These are phyloP conservation scores for Sphagnurus paluster DNA, from an alignment of 1,284 basidiomycete genomes.

Conservation along the genomic window DNA sequence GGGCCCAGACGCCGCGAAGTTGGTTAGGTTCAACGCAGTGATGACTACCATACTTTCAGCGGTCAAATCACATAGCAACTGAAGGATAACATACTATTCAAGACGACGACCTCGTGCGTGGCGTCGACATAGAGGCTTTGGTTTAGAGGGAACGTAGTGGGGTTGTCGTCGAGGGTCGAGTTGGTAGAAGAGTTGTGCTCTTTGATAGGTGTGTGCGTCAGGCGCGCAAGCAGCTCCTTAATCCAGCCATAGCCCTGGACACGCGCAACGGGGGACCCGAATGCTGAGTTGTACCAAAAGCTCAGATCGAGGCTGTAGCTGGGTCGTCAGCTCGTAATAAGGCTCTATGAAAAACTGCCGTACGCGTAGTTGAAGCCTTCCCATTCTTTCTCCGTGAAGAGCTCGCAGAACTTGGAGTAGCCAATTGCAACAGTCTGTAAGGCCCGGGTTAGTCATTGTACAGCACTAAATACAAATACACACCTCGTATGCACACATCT, in stretches of 20 bases:
- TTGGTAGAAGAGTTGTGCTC: conserved; percentile 79
- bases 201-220: conserved; percentile 73
- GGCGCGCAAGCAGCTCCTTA: conserved; percentile 78
- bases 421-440: conserved; percentile 84
- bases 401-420: conserved; percentile 85
- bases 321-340: not conserved
- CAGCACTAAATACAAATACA: conserved; percentile 10
- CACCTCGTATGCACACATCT: conserved; percentile 85
- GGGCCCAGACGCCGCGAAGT: conserved; percentile 66
- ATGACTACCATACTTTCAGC: conserved; percentile 43
- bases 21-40: conserved; percentile 74
- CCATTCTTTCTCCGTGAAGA: conserved; percentile 92
- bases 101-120: conserved; percentile 82
- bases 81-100: conserved; percentile 56
- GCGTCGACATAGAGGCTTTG: conserved; percentile 86
- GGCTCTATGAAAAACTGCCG: not conserved
- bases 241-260: conserved; percentile 86
- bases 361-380: conserved; percentile 84
- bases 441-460: not conserved
- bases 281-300: conserved; percentile 76
- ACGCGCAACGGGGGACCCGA: conserved; percentile 76
- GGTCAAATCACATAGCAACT: not conserved
- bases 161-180: conserved; percentile 70
- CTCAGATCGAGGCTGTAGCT: conserved; percentile 44
- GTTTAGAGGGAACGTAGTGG: conserved; percentile 76